Evolutionary conservation across 345 rosid species (phyloP), one percentile per base, ranked within the genome.

Genomic region (Hypericum perforatum): DNA sequence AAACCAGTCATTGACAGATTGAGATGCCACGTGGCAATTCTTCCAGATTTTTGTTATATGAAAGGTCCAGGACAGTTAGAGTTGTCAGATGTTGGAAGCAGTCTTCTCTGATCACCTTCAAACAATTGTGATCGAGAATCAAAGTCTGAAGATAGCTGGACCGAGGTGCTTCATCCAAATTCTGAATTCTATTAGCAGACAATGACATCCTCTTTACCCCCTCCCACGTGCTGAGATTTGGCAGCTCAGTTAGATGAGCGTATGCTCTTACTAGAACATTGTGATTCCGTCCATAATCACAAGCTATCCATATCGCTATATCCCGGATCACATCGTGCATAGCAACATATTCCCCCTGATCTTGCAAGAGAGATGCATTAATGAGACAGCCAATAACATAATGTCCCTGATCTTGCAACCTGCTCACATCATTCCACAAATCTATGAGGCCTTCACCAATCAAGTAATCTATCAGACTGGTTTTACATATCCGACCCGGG

Each of bases 241-340:
- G 9, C 0, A 48, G 16, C 41, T 54, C 40, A 3, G 0, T 12
- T 5, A 11, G 49, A 11, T 5, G 0, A 2, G 5, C 6, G 14
- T 14, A 15, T 29, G 37, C 49, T 5, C 13, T 29, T 8, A 37
- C 55, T 16, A 53, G 11, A 39, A 38, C 41, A 6, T 41, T 56
- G 8, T 51, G 43, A 6, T 41, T 50, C 52, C 22, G 12, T 5
- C 16, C 37, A 0, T 8, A 8, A 11, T 63, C 52, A 13, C 50
- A 32, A 38, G 63, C 59, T 41, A 58, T 44, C 65, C 65, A 62
- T 45, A 62, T 45, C 7, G 48, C 32, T 53, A 54, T 46, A 11
- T 62, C 65, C 5, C 65, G 53, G 16, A 61, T 46, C 48, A 54
- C 29, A 47, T 54, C 53, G 54, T 62, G 65, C 40, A 62, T 16